These are phyloP conservation scores for Rhodotorula paludigena DNA, from an alignment of 768 basidiomycete species.

Conservation along the genomic window DNA sequence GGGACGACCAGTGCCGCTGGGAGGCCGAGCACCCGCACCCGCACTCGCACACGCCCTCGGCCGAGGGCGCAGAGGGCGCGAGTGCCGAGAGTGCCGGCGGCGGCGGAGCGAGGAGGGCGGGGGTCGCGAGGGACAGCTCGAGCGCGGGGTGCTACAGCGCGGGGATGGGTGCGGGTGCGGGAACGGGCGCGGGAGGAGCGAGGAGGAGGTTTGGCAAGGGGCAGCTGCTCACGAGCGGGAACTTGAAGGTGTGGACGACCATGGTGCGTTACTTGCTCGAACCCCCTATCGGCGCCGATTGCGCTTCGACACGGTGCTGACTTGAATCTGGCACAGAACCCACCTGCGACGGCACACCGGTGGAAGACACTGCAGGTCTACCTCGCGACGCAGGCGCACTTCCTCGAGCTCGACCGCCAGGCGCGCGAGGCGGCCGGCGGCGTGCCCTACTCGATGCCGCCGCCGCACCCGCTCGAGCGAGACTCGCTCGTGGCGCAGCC, in stretches of 20 bases:
- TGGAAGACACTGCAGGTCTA: constrained; percentile 76
- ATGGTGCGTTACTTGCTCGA: constrained; percentile 51
- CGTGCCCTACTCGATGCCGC: no score
- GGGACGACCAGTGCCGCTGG: constrained; percentile 66
- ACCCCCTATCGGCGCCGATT: neutral
- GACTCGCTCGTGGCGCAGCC: constrained; percentile 53
- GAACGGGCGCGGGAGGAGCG: no score
- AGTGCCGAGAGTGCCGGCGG: neutral
- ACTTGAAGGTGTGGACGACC: constrained; percentile 49
- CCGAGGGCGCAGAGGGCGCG: constrained; percentile 27
- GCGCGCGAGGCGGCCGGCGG: constrained; percentile 73
- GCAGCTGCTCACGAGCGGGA: constrained; percentile 45
- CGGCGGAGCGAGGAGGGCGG: no score
- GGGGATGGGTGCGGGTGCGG: no score
- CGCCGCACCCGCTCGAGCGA: constrained; percentile 52
- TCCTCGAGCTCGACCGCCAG: constrained; percentile 75
- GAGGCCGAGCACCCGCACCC: constrained; percentile 59
- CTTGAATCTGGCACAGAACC: constrained; percentile 59
- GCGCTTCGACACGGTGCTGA: neutral
- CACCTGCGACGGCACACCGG: constrained; percentile 77
- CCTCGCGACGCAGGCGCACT: constrained; percentile 69
- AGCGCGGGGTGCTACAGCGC: no score
- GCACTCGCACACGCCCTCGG: constrained; percentile 21
- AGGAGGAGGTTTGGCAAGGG: constrained; percentile 42
- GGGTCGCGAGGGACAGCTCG: constrained; percentile 45